A percentile compares a stretch with the other conserved stretches of the same genome.
Evolutionary conservation across 1,139 yeast genomes (phyloP).

Genomic region (Hemisphaericaspora lyxosophila): DNA sequence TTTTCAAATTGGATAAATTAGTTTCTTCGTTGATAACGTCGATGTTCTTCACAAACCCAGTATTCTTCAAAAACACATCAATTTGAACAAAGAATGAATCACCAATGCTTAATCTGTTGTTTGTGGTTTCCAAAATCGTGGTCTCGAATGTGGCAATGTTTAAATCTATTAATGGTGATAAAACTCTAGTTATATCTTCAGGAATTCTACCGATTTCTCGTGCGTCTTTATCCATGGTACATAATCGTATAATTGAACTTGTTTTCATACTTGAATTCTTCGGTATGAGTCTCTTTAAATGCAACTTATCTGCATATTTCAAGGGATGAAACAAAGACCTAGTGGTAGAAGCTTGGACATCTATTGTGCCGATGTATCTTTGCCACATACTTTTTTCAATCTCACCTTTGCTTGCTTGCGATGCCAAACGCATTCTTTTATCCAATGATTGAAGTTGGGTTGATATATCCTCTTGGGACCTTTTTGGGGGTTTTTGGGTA

Average conservation of each 20-base stretch:
- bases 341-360: conserved; percentile 81
- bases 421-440: conserved; percentile 16
- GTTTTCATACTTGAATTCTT: conserved; percentile 25
- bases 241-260: conserved; percentile 33
- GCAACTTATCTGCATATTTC: conserved; percentile 48
- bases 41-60: conserved; percentile 41
- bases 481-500: conserved; percentile 7
- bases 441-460: conserved; percentile 14
- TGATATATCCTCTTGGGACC: conserved; percentile 12
- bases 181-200: conserved; percentile 66
- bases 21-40: conserved; percentile 11
- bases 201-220: conserved; percentile 79
- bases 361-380: conserved; percentile 65
- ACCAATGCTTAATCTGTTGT: conserved; percentile 63
- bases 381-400: conserved; percentile 21
- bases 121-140: conserved; percentile 59
- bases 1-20: conserved; percentile 3
- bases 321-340: conserved; percentile 63
- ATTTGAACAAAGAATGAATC: conserved; percentile 66
- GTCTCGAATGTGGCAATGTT: conserved; percentile 57
- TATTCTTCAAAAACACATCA: conserved; percentile 56
- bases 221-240: conserved; percentile 21
- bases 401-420: conserved; percentile 16
- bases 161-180: conserved; percentile 65
- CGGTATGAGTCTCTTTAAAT: conserved; percentile 35